Evolutionary conservation across 2,329 filamentous ascomycete genomes (phyloP), one percentile per base, ranked within the genome.

Genomic region (Talaromyces sp.): DNA sequence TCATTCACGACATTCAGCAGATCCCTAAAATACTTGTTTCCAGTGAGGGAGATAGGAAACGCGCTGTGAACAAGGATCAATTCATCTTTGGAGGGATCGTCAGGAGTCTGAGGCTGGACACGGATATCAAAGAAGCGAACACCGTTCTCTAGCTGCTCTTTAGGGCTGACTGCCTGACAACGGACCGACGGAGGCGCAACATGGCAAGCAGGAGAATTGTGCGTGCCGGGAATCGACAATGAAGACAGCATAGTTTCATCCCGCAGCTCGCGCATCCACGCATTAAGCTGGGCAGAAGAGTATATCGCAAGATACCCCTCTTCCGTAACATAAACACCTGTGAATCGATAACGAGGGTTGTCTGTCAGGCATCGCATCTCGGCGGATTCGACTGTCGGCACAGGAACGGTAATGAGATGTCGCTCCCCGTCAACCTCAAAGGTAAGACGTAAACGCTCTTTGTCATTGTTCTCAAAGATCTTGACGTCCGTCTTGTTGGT

Each of bases 121-220:
- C 95, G 89, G 68, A 99, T 87, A 75, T 99, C 95, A 70, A 99
- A 88, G 83, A 97, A 98, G 61, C 95, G 92, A 54, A 98, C 90
- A 33, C 95, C 95, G 75, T 97, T 94, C 64, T 88, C 83, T 33
- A 99, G 87, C 78, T 99, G 95, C 62, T 89, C 87, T 58, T 84
- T 82, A 5, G 96, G 84, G 67, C 86, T 83, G 19, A 93, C 92
- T 39, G 91, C 89, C 80, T 99, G 95, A 78, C 95, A 98, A 45
- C 95, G 90, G 43, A 98, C 95, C 1, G 92, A 96, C 1, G 95
- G 95, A 5, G 97, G 85, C 13, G 95, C 93, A 58, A 87, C 85
- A 81, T 96, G 85, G 79, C 87, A 90, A 10, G 93, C 96, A 7
- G 95, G 92, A 19, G 91, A 92, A 80, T 99, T 98, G 82, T 99